Evolutionary conservation across 2,329 filamentous ascomycete species (phyloP), one percentile per base, ranked within the genome.

Genomic region (Aureobasidium sp.): DNA sequence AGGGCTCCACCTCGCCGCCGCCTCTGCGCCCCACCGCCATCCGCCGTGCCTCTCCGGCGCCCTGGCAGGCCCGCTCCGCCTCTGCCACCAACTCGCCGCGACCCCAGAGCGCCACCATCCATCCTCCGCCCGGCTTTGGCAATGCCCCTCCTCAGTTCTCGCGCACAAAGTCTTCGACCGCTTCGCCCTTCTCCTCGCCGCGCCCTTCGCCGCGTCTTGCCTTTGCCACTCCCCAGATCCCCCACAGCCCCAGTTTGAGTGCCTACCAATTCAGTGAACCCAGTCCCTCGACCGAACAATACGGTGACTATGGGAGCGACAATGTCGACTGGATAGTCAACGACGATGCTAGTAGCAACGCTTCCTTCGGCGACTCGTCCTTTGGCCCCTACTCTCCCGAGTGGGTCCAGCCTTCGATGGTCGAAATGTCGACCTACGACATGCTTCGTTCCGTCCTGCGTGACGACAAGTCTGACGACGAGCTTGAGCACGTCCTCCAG

Each of bases 361-460:
- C 88, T 21, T 95, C 90, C 21, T 87, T 84, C 21, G 81, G 79
- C 8, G 77, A 85, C 14, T 89, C 84, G 59, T 83, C 80, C 29
- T 77, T 91, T 56, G 40, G 8, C n/a, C 8, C 25, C 10, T 40
- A 47, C 17, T 88, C 88, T 4, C 86, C 90, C 21, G 90, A 96
- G 67, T 96, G 81, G 71, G 76, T 84, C 42, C 74, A 76, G 55
- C 74, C 78, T 12, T 78, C 80, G 66, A 86, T 86, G 64, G 81
- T 83, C 54, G 90, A 97, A 64, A 97, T 98, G 91, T 94, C 88
- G 55, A 91, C 93, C 0, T 95, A 96, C 70, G 93, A 98, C 66
- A 97, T 98, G 81, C 78, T 98, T 53, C 87, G 93, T 57, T 96
- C 91, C 5, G 94, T 98, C 35, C 77, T 98, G 22, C 89, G 91